Evolutionary conservation across 306 rosid genomes (phyloP), one percentile per base, ranked within the genome.

Genomic region (Lathyrus sativus): DNA sequence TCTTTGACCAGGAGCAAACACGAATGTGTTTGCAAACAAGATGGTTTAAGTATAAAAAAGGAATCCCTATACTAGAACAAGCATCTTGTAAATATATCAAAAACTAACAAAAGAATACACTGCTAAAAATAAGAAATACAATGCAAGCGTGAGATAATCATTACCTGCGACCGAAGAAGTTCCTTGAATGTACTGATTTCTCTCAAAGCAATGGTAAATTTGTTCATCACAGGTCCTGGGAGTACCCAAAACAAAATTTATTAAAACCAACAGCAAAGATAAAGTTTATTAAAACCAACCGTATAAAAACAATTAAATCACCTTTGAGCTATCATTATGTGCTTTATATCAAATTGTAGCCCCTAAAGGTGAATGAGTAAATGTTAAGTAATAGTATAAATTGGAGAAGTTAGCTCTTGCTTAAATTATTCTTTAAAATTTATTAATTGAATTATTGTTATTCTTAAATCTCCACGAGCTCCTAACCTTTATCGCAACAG

Each of bases 181-280:
- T 90, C 97, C 87, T 93, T 93, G 84, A 82, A 90, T 35, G 99
- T 88, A 65, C 87, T 81, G 70, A 93, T 90, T 85, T 93, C 97
- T 82, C 98, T 93, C 75, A 93, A 70, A 18, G 95, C 96, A 44
- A 86, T 72, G 12, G 97, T 88, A 74, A 88, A 93, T 82, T 93
- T 93, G 71, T 86, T 78, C 92, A 90, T 85, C 60, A 86, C 91
- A 72, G 96, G 97, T 65, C 97, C 99, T 93, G 68, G 72, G 56
- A 43, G 54, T 77, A 71, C 42, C 42, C 50, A 50, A 71, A 19
- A 61, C 8, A 53, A 75, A 69, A 10, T 37, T 68, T 55, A 54
- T 82, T 26, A 76, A 63, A 53, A 59, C 19, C 50, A 73, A 67
- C 33, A 37, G 29, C 60, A 15, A 68, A 43, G 57, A 31, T 15